phyloP scores from a whole-genome alignment of 1,139 yeast genomes.

The Debaryomycetaceae sp. region DNA sequence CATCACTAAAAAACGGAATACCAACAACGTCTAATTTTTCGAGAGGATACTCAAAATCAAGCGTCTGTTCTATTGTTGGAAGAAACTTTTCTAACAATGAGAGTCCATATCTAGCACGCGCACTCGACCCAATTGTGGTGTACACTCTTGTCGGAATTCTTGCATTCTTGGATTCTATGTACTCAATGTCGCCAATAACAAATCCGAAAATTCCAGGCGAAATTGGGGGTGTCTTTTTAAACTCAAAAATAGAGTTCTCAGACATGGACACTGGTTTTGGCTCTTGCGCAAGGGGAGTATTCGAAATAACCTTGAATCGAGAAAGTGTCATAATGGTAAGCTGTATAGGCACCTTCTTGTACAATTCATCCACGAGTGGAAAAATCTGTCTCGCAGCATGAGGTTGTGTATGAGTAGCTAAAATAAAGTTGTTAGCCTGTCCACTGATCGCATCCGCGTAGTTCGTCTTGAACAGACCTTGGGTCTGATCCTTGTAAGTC shows the following conservation, averaged over 20 bases:
- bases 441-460: slow-evolving; percentile 51
- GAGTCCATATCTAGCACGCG: slow-evolving; percentile 43
- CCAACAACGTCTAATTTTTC: slow-evolving; percentile 63
- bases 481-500: slow-evolving; percentile 55
- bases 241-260: slow-evolving; percentile 30
- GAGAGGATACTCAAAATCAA: slow-evolving; percentile 51
- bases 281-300: slow-evolving; percentile 30
- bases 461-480: slow-evolving; percentile 67
- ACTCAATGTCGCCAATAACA: slow-evolving; percentile 62
- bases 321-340: slow-evolving; percentile 45
- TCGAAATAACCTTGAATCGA: slow-evolving; percentile 49
- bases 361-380: slow-evolving; percentile 65
- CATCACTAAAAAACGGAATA: slow-evolving; percentile 67
- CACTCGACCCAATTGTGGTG: slow-evolving; percentile 53
- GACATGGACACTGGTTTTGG: slow-evolving; percentile 17
- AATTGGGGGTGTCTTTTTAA: slow-evolving; percentile 55
- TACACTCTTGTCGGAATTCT: slow-evolving; percentile 48
- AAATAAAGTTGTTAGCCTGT: slow-evolving; percentile 42
- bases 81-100: slow-evolving; percentile 47
- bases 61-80: slow-evolving; percentile 41
- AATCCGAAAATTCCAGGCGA: slow-evolving; percentile 64
- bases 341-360: slow-evolving; percentile 49
- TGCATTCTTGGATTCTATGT: slow-evolving; percentile 31
- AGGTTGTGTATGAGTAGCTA: slow-evolving; percentile 74
- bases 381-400: slow-evolving; percentile 56